These are phyloP conservation scores for Boletus reticuloceps DNA, from an alignment of 768 basidiomycete species.

Conservation along the genomic window DNA sequence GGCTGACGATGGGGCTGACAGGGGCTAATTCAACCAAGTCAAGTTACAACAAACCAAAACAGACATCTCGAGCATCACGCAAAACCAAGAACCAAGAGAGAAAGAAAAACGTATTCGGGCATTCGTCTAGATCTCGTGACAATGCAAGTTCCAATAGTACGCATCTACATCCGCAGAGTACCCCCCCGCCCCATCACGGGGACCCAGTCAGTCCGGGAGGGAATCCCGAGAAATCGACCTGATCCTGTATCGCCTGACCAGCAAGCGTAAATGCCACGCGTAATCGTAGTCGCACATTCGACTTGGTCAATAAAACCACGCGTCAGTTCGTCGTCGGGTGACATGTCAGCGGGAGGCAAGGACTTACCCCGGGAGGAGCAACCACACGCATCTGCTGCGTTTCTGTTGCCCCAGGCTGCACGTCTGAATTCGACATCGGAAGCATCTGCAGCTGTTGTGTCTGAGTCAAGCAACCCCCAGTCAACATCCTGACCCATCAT, in stretches of 20 bases:
- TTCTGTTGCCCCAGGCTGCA: conserved; percentile 76
- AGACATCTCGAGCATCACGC: neutral
- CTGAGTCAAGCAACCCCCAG: conserved; percentile 36
- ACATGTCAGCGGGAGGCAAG: neutral
- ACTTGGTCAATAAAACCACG: conserved; percentile 41
- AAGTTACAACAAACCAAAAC: conserved; percentile 6
- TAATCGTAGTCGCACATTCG: conserved; percentile 78
- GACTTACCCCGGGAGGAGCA: conserved; percentile 79
- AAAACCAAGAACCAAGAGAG: neutral
- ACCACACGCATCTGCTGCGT: conserved; percentile 95
- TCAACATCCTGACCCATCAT: neutral
- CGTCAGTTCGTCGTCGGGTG: conserved; percentile 3
- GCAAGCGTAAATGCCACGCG: conserved; percentile 75
- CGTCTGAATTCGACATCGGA: conserved; percentile 86
- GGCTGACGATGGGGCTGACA: conserved; percentile 29
- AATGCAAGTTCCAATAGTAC: conserved; percentile 9
- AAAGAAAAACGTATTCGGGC: neutral
- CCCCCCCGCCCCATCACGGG: conserved; percentile 14
- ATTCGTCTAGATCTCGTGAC: conserved; percentile 23
- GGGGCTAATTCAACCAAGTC: conserved; percentile 13
- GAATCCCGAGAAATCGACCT: conserved; percentile 92
- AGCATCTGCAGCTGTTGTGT: conserved; percentile 98
- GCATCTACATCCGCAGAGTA: conserved; percentile 14
- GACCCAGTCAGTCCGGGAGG: conserved; percentile 68
- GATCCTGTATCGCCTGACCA: conserved; percentile 79